Evolutionary conservation across 345 rosid species (phyloP), one percentile per base, ranked within the genome.

Genomic region (Moringa oleifera): DNA sequence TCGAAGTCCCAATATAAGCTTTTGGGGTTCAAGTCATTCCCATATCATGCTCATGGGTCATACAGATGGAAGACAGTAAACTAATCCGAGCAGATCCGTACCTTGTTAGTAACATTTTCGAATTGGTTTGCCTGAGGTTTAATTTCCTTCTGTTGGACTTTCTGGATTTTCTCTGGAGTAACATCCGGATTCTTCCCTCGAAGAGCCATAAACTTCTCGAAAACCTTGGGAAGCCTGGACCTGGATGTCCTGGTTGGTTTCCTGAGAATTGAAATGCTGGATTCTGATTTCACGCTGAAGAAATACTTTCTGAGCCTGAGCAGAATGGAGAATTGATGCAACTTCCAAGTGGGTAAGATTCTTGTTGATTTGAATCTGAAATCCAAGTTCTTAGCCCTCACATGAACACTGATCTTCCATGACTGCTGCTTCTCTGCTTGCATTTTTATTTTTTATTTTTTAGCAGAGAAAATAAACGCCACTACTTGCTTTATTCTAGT

Each of bases 401-500:
- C 75, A 17, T 31, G 23, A 56, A 80, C 37, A 36, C 31, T 74
- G 57, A 74, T 51, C 56, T 58, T 73, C 84, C 79, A 74, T 7
- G 68, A 24, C 22, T 47, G 76, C 59, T 59, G 60, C 25, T 74
- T 58, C 16, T 56, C 75, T 18, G 59, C 61, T 53, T 45, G 63
- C 80, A 75, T 79, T 61, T 53, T 62, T n/a, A n/a, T n/a, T n/a
- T n/a, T n/a, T n/a, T n/a, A n/a, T n/a, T n/a, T n/a, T n/a, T n/a
- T n/a, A n/a, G n/a, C n/a, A n/a, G n/a, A n/a, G n/a, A n/a, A n/a
- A n/a, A n/a, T n/a, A n/a, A n/a, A n/a, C n/a, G n/a, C n/a, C n/a
- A n/a, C n/a, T n/a, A n/a, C n/a, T n/a, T n/a, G n/a, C n/a, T n/a
- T n/a, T n/a, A n/a, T n/a, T n/a, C n/a, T n/a, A n/a, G n/a, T n/a